phyloP scores from a whole-genome alignment of 2,329 filamentous ascomycete species.

The Ramichloridium luteum region DNA sequence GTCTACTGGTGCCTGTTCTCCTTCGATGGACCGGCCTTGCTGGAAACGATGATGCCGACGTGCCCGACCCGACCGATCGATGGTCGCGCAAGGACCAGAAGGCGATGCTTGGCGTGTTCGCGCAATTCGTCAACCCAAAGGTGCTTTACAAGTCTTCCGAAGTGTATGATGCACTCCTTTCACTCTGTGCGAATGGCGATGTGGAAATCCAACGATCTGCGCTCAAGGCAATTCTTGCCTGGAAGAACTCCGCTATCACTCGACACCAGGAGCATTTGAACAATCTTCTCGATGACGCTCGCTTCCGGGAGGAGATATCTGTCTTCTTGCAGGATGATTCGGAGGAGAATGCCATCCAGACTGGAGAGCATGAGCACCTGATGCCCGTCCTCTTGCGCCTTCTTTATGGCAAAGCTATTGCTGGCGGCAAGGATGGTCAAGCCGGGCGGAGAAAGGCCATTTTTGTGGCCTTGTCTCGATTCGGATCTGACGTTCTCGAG shows the following conservation, averaged over 20 bases:
- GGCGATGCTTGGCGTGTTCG: conserved; percentile 66
- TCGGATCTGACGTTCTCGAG: conserved; percentile 62
- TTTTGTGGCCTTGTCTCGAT: conserved; percentile 66
- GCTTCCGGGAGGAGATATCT: conserved; percentile 88
- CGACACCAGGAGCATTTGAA: conserved; percentile 76
- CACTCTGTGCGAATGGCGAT: conserved; percentile 76
- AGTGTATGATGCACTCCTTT: conserved; percentile 63
- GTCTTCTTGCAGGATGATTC: conserved; percentile 55
- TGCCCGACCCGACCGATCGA: conserved; percentile 8
- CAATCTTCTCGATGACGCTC: conserved; percentile 77
- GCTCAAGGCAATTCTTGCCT: conserved; percentile 72
- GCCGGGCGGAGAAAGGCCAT: conserved; percentile 62
- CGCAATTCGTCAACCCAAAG: conserved; percentile 74
- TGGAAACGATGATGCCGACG: conserved; percentile 23
- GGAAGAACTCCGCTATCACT: conserved; percentile 67
- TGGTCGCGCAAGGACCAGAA: conserved; percentile 77
- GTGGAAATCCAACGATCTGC: conserved; percentile 76
- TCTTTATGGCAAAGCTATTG: conserved; percentile 78
- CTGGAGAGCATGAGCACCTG: conserved; percentile 57
- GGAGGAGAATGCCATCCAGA: conserved; percentile 45
- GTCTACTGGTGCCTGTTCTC: conserved; percentile 73
- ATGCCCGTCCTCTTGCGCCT: conserved; percentile 81
- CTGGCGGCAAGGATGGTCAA: conserved; percentile 67
- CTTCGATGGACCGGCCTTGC: conserved; percentile 61
- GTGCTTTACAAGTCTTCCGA: conserved; percentile 67